These are phyloP conservation scores for Penicillium atrosanguineum DNA, from an alignment of 495 filamentous ascomycete genomes.

Conservation along the genomic window DNA sequence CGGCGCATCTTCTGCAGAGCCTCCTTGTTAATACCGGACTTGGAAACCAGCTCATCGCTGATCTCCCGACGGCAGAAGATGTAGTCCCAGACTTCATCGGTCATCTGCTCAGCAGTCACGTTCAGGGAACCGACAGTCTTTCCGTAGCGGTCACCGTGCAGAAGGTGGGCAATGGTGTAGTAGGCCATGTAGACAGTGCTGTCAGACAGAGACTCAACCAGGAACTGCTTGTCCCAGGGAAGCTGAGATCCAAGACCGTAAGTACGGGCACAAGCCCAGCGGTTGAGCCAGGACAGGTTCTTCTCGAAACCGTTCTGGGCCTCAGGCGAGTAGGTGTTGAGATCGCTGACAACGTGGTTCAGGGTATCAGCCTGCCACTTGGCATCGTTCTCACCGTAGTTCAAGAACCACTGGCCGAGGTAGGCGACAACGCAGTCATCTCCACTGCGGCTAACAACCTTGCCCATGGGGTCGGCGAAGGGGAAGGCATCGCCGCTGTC, in stretches of 20 bases:
- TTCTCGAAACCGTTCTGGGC: constrained; percentile 81
- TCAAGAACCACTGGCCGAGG: constrained; percentile 95
- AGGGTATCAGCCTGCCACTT: constrained; percentile 74
- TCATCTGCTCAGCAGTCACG: constrained; percentile 83
- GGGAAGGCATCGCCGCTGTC: constrained; percentile 79
- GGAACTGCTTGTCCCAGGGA: constrained; percentile 88
- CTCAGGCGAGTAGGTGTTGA: constrained; percentile 78
- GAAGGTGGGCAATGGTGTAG: constrained; percentile 87
- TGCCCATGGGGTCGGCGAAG: constrained; percentile 89
- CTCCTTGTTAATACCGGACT: constrained; percentile 67
- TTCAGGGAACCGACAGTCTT: constrained; percentile 62
- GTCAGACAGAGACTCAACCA: constrained; percentile 91
- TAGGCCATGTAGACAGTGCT: constrained; percentile 95
- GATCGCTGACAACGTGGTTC: constrained; percentile 66
- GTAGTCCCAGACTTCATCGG: constrained; percentile 95
- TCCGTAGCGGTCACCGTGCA: constrained; percentile 82
- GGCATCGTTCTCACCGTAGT: constrained; percentile 84
- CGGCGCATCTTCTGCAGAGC: constrained; percentile 74
- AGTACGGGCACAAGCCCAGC: constrained; percentile 91
- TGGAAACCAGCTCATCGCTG: constrained; percentile 57
- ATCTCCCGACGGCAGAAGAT: constrained; percentile 70
- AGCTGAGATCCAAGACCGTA: constrained; percentile 93
- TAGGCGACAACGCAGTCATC: constrained; percentile 92
- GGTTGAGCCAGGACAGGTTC: constrained; percentile 84
- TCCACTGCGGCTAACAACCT: constrained; percentile 79